These are phyloP conservation scores for Tephrocybe sp. DNA, from an alignment of 768 basidiomycete genomes.

Conservation along the genomic window DNA sequence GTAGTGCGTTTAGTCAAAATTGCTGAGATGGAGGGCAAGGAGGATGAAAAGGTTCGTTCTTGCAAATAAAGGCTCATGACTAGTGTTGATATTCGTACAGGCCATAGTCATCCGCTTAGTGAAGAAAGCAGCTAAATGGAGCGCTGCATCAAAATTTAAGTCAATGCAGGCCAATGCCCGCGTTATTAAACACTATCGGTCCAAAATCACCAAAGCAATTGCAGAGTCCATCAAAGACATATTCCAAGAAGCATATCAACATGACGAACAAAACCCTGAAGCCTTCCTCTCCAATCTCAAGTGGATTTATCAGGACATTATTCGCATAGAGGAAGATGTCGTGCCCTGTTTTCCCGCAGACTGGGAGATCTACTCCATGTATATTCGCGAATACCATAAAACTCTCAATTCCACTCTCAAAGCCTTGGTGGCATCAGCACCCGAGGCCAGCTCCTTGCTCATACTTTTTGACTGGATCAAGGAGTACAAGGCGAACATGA, in stretches of 20 bases:
- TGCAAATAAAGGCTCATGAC: neutral
- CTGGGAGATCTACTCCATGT: constrained; percentile 85
- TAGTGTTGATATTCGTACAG: constrained; percentile 34
- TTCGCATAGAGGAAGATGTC: constrained; percentile 88
- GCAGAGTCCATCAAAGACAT: constrained; percentile 68
- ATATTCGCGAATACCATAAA: constrained; percentile 88
- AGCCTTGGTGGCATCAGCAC: constrained; percentile 64
- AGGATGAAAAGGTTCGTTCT: constrained; percentile 83
- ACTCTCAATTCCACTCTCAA: constrained; percentile 73
- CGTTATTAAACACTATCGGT: constrained; percentile 92
- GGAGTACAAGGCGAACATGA: constrained; percentile 94
- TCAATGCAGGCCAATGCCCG: constrained; percentile 93
- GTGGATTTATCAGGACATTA: constrained; percentile 95
- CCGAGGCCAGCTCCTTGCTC: constrained; percentile 87
- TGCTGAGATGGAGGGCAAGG: constrained; percentile 86
- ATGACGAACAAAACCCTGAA: constrained; percentile 60
- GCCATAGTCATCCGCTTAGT: constrained; percentile 92
- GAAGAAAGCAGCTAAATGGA: constrained; percentile 89
- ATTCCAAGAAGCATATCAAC: constrained; percentile 66
- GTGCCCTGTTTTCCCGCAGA: constrained; percentile 89
- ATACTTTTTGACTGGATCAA: constrained; percentile 92
- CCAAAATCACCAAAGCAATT: constrained; percentile 82
- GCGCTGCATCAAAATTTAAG: constrained; percentile 90
- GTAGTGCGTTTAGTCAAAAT: constrained; percentile 92
- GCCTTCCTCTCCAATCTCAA: constrained; percentile 74